These are phyloP conservation scores for Huntiella decipiens DNA, from an alignment of 2,329 filamentous ascomycete genomes.

Conservation along the genomic window DNA sequence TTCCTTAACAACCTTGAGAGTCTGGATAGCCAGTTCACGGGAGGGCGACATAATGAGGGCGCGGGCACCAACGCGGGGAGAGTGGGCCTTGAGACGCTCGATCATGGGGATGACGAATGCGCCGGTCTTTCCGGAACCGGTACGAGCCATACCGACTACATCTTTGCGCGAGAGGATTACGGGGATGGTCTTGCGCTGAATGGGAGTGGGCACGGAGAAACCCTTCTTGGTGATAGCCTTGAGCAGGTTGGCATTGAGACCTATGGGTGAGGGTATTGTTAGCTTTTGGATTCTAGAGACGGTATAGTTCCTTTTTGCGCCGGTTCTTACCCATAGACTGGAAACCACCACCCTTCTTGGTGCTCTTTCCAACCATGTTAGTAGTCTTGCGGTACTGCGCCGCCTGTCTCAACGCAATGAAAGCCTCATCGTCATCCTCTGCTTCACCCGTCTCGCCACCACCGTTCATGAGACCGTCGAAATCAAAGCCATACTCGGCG, in stretches of 20 bases:
- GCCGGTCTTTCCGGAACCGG: slow-evolving; percentile 96
- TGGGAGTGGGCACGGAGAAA: slow-evolving; percentile 88
- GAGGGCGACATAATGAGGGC: slow-evolving; percentile 83
- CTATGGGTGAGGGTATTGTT: slow-evolving; percentile 19
- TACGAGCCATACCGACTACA: slow-evolving; percentile 97
- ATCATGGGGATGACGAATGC: slow-evolving; percentile 99
- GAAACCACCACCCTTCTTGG: slow-evolving; percentile 92
- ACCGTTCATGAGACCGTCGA: slow-evolving; percentile 41
- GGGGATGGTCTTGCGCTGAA: slow-evolving; percentile 92
- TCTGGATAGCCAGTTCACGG: slow-evolving; percentile 85
- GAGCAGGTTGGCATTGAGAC: slow-evolving; percentile 62
- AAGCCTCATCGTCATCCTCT: slow-evolving; percentile 56
- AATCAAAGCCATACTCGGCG: slow-evolving; percentile 31
- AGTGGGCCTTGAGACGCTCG: slow-evolving; percentile 76
- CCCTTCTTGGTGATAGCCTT: slow-evolving; percentile 88
- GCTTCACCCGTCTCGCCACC: slow-evolving; percentile 26
- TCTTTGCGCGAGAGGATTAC: slow-evolving; percentile 77
- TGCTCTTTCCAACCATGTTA: slow-evolving; percentile 64
- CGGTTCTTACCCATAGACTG: slow-evolving; percentile 60
- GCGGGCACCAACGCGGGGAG: slow-evolving; percentile 65
- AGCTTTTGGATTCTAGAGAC: neutral
- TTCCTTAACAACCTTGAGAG: slow-evolving; percentile 90
- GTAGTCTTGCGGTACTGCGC: slow-evolving; percentile 72
- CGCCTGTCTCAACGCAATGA: slow-evolving; percentile 75
- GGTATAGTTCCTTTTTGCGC: neutral